Evolutionary conservation across 768 basidiomycete species (phyloP), one percentile per base, ranked within the genome.

Genomic region (Xerocomus potaroensis): DNA sequence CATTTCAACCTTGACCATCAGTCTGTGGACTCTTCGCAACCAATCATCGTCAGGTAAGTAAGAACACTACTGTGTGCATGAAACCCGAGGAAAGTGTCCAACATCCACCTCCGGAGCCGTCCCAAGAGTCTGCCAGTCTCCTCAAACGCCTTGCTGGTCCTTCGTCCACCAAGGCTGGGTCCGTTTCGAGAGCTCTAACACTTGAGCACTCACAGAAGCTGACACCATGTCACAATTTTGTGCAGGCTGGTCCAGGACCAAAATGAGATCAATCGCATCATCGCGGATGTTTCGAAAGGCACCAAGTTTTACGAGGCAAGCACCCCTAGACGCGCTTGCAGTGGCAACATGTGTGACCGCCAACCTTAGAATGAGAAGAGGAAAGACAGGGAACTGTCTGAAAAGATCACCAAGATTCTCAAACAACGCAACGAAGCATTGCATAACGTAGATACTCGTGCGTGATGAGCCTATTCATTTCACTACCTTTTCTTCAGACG

Each of bases 101-200:
- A 22, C 50, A 55, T n/a, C 16, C 41, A 41, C 57, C 54, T 26
- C 67, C 65, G 12, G 55, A 66, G 41, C 52, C 66, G 9, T 83
- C 84, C 45, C 83, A 82, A 64, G 78, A 82, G 55, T 72, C 82
- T 8, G 76, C 77, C 33, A 88, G 83, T 62, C 78, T 92, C 31
- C 69, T 91, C 22, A 81, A 78, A 50, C 80, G 89, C 36, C 78
- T 95, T 34, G 92, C 91, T 12, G 92, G 92, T 15, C 89, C 90
- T 10, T 92, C 89, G 3, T 86, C 87, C 4, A 84, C 79, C 36
- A 95, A 95, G 74, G 91, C 91, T 37, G 91, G 91, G 84, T 87
- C 61, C 58, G 80, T 69, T 45, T 5, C 22, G 16, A 36, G 21
- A 35, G 32, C 14, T 21, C 23, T 45, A 43, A 33, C 21, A 30